Base-by-base conservation (phyloP, 768 basidiomycete genomes). In the Lactarius evosmus region DNA sequence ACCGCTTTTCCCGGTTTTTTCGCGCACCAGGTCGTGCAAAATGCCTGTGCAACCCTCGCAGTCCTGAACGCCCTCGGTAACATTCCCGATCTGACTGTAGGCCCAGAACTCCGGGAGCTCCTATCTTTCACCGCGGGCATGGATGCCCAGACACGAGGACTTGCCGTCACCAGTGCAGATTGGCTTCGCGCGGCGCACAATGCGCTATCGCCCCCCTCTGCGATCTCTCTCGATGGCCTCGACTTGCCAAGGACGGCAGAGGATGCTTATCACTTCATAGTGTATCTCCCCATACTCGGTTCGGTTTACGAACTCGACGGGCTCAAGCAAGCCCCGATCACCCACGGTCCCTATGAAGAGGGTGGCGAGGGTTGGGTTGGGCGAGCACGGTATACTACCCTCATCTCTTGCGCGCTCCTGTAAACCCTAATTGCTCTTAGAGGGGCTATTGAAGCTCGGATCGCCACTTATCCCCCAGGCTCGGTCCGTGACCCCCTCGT, bases 221-320 rank as follows among this genome's bases (percentile, higher is more conserved):
- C 92, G 0, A 91, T 97, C 69, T 92, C 92, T 7, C 78, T 96
- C 58, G 91, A 94, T 70, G 93, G 94, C 22, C 81, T 93, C 27
- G 87, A 85, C 27, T 78, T 89, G 25, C 83, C 83, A 30, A 89
- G 79, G 76, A 80, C 69, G 66, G 70, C 75, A 8, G 86, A 87
- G 71, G 97, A 98, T 70, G 95, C 95, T 14, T 99, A 96, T 74
- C 96, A 99, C 70, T 99, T 98, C 71, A 87, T 98, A 46, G 89
- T 96, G 12, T 99, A 98, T 74, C 77, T 96, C 54, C 96, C 96
- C 4, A 77, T 86, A 49, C 81, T 87, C 75, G 96, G 91, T 22
- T 81, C 82, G 27, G 76, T 99, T 50, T 98, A 95, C 75, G 96
- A 99, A 76, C 81, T 99, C 34, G 96, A 98, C 71, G 96, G 96